phyloP scores from a whole-genome alignment of 345 rosid genomes.

The Eucalyptus pumila region DNA sequence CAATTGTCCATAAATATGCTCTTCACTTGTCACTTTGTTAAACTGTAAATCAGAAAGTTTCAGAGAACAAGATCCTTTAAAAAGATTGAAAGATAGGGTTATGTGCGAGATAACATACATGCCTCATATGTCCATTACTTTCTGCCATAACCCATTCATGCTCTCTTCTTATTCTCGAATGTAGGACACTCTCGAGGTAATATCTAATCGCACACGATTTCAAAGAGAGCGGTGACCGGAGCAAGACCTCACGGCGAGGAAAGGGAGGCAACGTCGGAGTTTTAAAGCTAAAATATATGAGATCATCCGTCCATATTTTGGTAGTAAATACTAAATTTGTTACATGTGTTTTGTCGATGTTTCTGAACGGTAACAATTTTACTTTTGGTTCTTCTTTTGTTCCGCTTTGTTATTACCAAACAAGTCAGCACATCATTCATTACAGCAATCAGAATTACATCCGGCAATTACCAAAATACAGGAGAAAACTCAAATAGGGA shows the following conservation, averaged over 20 bases:
- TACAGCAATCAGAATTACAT: background rate
- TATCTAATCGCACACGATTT: background rate
- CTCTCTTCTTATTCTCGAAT: background rate
- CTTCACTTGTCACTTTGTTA: background rate
- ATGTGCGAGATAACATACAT: fast-evolving
- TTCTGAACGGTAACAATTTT: background rate
- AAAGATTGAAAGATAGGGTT: background rate
- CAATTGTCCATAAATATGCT: background rate
- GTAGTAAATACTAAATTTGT: background rate
- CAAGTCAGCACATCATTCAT: background rate
- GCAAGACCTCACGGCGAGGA: background rate
- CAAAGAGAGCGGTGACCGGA: background rate
- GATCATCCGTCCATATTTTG: background rate
- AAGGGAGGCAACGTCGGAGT: background rate
- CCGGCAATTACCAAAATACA: background rate
- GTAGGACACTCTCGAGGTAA: background rate
- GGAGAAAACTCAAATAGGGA: too few species aligned
- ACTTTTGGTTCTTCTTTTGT: background rate
- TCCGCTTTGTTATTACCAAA: background rate
- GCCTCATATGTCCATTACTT: background rate
- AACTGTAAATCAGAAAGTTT: background rate
- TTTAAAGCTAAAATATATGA: background rate
- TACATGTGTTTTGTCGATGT: background rate
- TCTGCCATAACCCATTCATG: background rate
- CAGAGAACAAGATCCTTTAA: background rate